Base-by-base conservation (phyloP, 352 stramenopile genomes). In the Blastocystis sp. region DNA sequence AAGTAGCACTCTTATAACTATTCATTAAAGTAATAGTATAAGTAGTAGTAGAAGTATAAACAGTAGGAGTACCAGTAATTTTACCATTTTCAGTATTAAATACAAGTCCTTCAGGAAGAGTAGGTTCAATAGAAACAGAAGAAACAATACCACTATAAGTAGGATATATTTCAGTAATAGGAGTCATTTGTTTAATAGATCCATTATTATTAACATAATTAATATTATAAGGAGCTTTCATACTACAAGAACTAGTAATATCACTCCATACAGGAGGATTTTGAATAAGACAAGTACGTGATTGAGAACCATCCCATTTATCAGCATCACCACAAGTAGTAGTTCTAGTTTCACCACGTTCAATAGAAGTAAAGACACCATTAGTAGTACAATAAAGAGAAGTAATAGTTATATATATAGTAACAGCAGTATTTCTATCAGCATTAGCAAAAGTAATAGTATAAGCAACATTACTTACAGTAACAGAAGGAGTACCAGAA, bases 381-480 rank as follows among this genome's bases (percentile, higher is more conserved):
- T 54, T 4, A 2, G 52, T 42, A 18, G 28, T 6, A 21, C 52
- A 62, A 23, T 23, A 40, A 21, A 42, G 54, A 9, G 54, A 25
- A 30, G 24, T 32, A 13, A 62, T 42, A 7, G 52, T 40, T 30
- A 62, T 40, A 7, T 39, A 34, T 2, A 62, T 27, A 16, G 34
- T 62, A 18, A 62, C 52, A 16, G 48, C 39, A 11, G 52, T 62
- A 39, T 16, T 4, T 42, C 54, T 62, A 42, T 62, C 35, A 9
- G 35, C 19, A 18, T 62, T 62, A 1, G 35, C 13, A 18, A 42
- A 39, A n/a, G 34, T 27, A 27, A 62, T 44, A 16, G 52, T 62
- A 30, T 54, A 25, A 1, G 33, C 18, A 2, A 21, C 16, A 39
- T 54, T 10, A 10, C 16, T 18, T 21, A 42, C 54, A 5, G 28